These are phyloP conservation scores for Triticum timopheevii DNA, from an alignment of 176 grass and related monocot species.

Conservation along the genomic window DNA sequence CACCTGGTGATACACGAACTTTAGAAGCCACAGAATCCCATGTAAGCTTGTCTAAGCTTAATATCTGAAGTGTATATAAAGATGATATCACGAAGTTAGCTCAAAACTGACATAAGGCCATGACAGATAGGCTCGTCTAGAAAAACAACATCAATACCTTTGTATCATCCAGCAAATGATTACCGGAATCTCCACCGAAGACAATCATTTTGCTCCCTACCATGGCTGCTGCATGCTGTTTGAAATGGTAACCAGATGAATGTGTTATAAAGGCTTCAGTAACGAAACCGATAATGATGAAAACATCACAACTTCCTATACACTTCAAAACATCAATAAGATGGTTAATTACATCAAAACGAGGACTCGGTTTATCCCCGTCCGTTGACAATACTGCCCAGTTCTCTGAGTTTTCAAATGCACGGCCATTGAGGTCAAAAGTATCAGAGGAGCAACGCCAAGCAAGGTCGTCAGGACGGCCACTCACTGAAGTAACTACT, in stretches of 20 bases:
- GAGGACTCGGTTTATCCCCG: slow-evolving; percentile 68
- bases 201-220: slow-evolving; percentile 97
- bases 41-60: slow-evolving; percentile 83
- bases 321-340: neutral
- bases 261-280: slow-evolving; percentile 25
- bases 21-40: slow-evolving; percentile 72
- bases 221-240: slow-evolving; percentile 92
- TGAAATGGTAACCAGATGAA: slow-evolving; percentile 19
- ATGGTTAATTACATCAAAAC: slow-evolving; percentile 73
- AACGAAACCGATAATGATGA: neutral
- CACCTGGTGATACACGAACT: slow-evolving; percentile 53
- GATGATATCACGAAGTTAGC: slow-evolving; percentile 24
- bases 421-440: slow-evolving; percentile 54
- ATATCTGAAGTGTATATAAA: slow-evolving; percentile 62
- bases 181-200: slow-evolving; percentile 78
- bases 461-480: slow-evolving; percentile 54
- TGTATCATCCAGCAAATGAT: slow-evolving; percentile 81
- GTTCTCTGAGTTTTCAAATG: slow-evolving; percentile 74
- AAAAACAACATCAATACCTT: slow-evolving; percentile 50
- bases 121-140: neutral
- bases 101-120: slow-evolving; percentile 7
- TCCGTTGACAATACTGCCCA: slow-evolving; percentile 75
- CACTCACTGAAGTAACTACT: slow-evolving; percentile 67
- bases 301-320: neutral
- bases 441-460: slow-evolving; percentile 62